Evolutionary conservation across 2,329 filamentous ascomycete species (phyloP).

Genomic region (Setomelanomma holmii): DNA sequence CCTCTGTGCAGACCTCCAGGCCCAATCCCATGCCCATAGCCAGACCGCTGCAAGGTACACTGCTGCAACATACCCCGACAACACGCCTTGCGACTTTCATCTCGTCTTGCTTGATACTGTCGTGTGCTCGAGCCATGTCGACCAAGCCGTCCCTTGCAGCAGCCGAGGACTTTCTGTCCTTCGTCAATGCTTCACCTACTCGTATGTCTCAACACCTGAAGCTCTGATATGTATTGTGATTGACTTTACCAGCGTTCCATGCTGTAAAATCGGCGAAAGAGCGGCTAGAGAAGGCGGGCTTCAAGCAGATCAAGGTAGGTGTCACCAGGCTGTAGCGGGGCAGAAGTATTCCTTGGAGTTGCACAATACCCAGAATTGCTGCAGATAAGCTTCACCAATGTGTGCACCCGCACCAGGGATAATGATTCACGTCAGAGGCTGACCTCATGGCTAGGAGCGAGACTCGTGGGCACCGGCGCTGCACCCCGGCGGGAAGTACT

Average conservation of each 20-base stretch:
- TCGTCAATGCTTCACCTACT: constrained; percentile 92
- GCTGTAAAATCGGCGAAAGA: constrained; percentile 81
- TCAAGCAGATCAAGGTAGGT: constrained; percentile 76
- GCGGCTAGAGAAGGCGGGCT: constrained; percentile 82
- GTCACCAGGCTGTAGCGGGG: not conserved
- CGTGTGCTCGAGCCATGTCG: constrained; percentile 40
- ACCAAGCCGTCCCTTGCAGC: constrained; percentile 52
- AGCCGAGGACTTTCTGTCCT: constrained; percentile 86
- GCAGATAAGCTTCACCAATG: too few species aligned
- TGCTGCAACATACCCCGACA: constrained; percentile 1
- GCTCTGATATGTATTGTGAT: not conserved
- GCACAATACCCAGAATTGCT: too few species aligned
- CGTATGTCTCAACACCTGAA: constrained; percentile 63
- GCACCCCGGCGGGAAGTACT: constrained; percentile 91
- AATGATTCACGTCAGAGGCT: constrained; percentile 1
- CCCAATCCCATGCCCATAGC: constrained; percentile 32
- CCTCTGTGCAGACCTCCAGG: constrained; percentile 13
- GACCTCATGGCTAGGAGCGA: constrained; percentile 66
- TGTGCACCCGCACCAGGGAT: too few species aligned
- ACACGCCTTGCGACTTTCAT: constrained; percentile 14
- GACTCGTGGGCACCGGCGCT: constrained; percentile 85
- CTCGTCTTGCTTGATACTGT: constrained; percentile 14
- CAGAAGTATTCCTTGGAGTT: not conserved
- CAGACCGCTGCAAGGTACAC: constrained; percentile 21
- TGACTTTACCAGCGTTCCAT: constrained; percentile 80